Percentiles rank a stretch among this genome's conserved stretches.
These are phyloP conservation scores for Aurifilum marmelostoma DNA, from an alignment of 2,329 filamentous ascomycete species.

Conservation along the genomic window DNA sequence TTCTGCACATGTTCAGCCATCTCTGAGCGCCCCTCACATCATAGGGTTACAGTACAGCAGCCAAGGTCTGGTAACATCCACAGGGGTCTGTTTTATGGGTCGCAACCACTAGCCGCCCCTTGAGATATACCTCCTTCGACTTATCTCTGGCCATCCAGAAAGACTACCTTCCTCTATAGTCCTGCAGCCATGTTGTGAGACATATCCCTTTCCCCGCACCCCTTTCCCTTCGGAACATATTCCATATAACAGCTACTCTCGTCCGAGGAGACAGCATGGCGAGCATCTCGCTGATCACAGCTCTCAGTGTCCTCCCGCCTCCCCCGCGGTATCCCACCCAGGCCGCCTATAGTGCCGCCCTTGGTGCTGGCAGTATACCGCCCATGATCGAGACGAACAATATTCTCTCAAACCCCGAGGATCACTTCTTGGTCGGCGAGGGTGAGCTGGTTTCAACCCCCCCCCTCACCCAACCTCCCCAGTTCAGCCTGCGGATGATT, in stretches of 20 bases:
- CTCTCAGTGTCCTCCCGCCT: slow-evolving; percentile 76
- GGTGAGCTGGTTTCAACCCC: slow-evolving; percentile 57
- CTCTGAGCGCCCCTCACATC: neutral
- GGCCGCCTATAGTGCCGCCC: slow-evolving; percentile 72
- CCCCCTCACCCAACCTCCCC: neutral
- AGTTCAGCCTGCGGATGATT: slow-evolving; percentile 10
- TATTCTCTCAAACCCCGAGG: slow-evolving; percentile 79
- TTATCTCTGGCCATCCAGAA: neutral
- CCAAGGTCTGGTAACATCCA: neutral
- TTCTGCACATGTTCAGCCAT: neutral
- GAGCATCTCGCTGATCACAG: slow-evolving; percentile 29
- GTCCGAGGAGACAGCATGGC: slow-evolving; percentile 14
- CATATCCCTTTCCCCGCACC: neutral
- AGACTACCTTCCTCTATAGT: slow-evolving; percentile 10
- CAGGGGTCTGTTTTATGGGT: slow-evolving; percentile 11
- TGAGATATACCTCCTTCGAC: slow-evolving; percentile 11
- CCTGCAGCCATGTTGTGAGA: slow-evolving; percentile 28
- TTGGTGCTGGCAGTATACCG: slow-evolving; percentile 67
- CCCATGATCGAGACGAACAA: slow-evolving; percentile 95
- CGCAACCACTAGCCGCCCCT: slow-evolving; percentile 11
- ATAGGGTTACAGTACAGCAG: slow-evolving; percentile 2
- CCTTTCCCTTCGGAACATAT: neutral
- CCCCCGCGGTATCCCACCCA: slow-evolving; percentile 81
- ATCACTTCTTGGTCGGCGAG: slow-evolving; percentile 91
- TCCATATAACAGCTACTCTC: neutral